A percentile compares a stretch with the other conserved stretches of the same genome.
Evolutionary conservation across 2,329 filamentous ascomycete species (phyloP).

Genomic region (Trichophyton verrucosum): DNA sequence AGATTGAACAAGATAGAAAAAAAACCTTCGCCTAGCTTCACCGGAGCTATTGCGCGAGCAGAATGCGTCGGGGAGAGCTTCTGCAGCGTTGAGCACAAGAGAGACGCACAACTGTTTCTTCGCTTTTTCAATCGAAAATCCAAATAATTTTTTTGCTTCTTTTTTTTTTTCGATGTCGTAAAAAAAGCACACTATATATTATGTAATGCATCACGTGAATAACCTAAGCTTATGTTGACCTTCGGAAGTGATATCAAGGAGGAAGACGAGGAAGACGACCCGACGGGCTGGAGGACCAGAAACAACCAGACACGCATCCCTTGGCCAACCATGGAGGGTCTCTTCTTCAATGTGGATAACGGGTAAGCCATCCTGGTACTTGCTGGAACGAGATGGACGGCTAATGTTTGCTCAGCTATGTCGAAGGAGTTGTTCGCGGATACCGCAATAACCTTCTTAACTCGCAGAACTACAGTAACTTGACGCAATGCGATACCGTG

Average conservation of each 20-base stretch:
- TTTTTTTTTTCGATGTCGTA: constrained; percentile 2
- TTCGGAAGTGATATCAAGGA: neutral
- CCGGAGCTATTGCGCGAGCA: neutral
- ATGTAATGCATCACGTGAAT: neutral
- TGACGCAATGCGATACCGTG: constrained; percentile 95
- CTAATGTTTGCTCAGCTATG: constrained; percentile 51
- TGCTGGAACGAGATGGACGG: neutral
- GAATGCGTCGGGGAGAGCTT: neutral
- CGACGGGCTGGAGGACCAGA: neutral
- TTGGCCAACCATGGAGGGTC: constrained; percentile 59
- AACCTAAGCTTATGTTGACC: neutral
- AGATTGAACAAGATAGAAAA: neutral
- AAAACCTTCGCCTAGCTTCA: neutral
- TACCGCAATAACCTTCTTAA: constrained; percentile 92
- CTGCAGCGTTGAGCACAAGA: neutral
- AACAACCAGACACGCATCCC: neutral
- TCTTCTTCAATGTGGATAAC: constrained; percentile 89
- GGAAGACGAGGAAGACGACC: neutral
- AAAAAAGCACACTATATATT: neutral
- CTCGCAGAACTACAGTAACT: constrained; percentile 79
- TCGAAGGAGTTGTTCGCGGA: constrained; percentile 93
- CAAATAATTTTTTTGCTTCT: constrained; percentile 5
- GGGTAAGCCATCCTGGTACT: constrained; percentile 48
- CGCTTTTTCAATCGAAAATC: constrained; percentile 3
- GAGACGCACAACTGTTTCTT: constrained; percentile 1